Conservation (phyloP, 2,329 filamentous ascomycete genomes). For the Aureobasidium sp. region DNA sequence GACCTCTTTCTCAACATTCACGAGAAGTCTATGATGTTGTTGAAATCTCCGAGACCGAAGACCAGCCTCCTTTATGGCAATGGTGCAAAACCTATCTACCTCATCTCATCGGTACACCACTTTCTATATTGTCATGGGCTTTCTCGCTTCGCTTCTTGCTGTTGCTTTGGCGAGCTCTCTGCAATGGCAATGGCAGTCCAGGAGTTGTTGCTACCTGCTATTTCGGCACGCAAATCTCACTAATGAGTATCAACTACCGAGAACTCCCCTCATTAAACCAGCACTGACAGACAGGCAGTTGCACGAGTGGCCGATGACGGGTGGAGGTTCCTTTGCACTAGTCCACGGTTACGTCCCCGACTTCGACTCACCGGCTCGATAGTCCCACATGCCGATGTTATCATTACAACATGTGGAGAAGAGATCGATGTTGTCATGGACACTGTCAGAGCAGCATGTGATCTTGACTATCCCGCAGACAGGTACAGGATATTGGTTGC, state of each 20-base stretch:
- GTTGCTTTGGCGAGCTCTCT: constrained; percentile 2
- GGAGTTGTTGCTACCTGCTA: constrained; percentile 4
- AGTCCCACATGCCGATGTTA: constrained; percentile 31
- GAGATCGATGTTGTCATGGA: constrained; percentile 36
- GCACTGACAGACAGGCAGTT: not conserved
- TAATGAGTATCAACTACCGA: not conserved
- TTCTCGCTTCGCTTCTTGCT: constrained; percentile 8
- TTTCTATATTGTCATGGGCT: constrained; percentile 9
- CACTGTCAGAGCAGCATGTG: constrained; percentile 32
- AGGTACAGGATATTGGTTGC: constrained; percentile 32
- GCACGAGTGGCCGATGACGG: constrained; percentile 3
- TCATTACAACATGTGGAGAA: constrained; percentile 41
- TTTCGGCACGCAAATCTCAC: not conserved
- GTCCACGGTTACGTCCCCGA: not conserved
- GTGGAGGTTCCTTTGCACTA: constrained; percentile 6
- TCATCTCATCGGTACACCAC: constrained; percentile 7
- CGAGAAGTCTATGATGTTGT: constrained; percentile 1
- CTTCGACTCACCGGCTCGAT: not conserved
- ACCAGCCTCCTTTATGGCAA: not conserved
- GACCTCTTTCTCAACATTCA: not conserved
- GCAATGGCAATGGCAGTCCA: not conserved
- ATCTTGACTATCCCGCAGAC: constrained; percentile 36
- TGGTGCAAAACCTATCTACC: constrained; percentile 1
- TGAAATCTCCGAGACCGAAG: not conserved
- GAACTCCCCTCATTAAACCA: not conserved